Evolutionary conservation across 78 protist species (phyloP).

Genomic region (Pigoraptor vietnamica): DNA sequence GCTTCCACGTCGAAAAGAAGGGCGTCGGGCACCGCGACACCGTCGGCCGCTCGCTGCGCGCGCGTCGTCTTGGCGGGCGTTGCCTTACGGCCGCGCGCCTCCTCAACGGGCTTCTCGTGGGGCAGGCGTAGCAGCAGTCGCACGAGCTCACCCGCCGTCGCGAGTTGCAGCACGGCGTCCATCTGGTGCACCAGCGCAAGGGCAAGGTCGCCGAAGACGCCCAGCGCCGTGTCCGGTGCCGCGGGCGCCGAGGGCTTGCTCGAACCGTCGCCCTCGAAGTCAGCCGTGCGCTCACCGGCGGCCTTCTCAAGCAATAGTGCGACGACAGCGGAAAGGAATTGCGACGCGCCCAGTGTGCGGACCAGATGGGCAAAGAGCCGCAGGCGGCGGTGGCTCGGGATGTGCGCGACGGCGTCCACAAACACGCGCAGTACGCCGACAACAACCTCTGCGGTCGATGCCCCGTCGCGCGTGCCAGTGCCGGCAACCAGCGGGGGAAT

Average conservation of each 20-base stretch:
- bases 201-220: neutral
- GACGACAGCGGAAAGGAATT: neutral
- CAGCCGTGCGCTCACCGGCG: neutral
- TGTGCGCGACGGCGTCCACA: constrained; percentile 20
- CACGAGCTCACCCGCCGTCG: neutral
- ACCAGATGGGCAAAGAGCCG: constrained; percentile 23
- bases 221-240: too few relatives aligned
- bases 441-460: neutral
- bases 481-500: constrained; percentile 1
- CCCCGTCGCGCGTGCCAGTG: neutral
- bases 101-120: neutral
- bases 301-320: neutral
- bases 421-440: neutral
- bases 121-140: neutral
- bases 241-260: neutral
- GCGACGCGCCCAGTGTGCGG: neutral
- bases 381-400: constrained; percentile 48
- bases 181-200: neutral
- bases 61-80: too few relatives aligned
- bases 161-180: neutral
- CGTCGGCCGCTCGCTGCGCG: neutral
- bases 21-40: neutral
- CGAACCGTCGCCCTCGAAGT: neutral
- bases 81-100: neutral
- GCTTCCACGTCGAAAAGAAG: neutral